Evolutionary conservation across 805 yeast species (phyloP), one percentile per base, ranked within the genome.

Genomic region (Sugiyamaella smithiae): DNA sequence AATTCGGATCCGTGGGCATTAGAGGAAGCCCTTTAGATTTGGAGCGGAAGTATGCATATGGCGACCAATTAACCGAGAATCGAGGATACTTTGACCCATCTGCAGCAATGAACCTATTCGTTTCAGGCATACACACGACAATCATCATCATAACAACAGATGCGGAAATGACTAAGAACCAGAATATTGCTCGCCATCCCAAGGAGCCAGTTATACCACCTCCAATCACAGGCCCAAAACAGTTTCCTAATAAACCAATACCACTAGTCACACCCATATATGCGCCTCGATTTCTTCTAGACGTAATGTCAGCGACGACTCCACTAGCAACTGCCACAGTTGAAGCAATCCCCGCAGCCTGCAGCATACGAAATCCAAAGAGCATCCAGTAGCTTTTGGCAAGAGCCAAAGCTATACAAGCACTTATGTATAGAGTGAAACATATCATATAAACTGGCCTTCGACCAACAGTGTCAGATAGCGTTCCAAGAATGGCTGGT

Each of bases 331-430:
- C 74, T 1, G 95, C 81, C 20, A 88, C 76, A 1, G 87, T 76
- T 0, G 95, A 88, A 0, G 93, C 82, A 4, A 83, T 82, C 11
- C 86, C 88, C 5, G 82, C 73, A 0, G 95, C 89, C 59, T 87
- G 90, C n/a, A 85, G 55, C 63, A 88, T 79, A 52, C 96, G 68
- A 28, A 88, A 67, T 1, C 82, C 76, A 5, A 85, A 65, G n/a
- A 88, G 67, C 20, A 80, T 70, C 67, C 85, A 77, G 60, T 80
- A 85, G 1, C 68, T 73, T 19, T 78, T 66, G 1, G 81, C 67
- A 20, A 74, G 68, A 0, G 95, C 87, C 11, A 88, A 64, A 0
- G 85, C 93, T 31, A 85, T 63, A 63, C 84, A 80, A 0, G 86
- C 80, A 6, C 72, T 80, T 16, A 80, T 66, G 57, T 79, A 88